Conservation (phyloP, 257 asterid genomes). For the Solanum phureja region DNA sequence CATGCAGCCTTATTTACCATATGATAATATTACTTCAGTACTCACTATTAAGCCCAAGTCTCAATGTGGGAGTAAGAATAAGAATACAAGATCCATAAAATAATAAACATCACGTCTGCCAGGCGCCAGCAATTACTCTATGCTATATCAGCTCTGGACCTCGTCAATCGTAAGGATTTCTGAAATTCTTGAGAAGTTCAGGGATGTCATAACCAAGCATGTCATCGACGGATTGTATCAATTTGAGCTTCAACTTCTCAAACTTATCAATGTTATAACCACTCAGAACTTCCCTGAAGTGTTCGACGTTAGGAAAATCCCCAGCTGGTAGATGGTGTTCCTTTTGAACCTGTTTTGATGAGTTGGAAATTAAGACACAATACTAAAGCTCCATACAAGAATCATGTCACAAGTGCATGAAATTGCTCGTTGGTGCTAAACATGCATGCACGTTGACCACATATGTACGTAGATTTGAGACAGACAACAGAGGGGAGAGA, state of each 20-base stretch:
- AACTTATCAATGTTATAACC: constrained; percentile 80
- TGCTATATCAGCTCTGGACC: background rate
- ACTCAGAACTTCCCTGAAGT: constrained; percentile 52
- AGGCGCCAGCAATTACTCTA: background rate
- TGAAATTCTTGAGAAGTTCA: constrained; percentile 70
- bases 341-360: constrained; percentile 56
- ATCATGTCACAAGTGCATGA: background rate
- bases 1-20: background rate
- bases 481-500: background rate
- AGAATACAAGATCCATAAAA: background rate
- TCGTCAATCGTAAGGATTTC: constrained; percentile 71
- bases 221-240: constrained; percentile 80
- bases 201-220: constrained; percentile 97
- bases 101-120: background rate
- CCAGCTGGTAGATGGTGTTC: constrained; percentile 83
- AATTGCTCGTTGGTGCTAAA: background rate
- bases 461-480: background rate
- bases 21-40: background rate
- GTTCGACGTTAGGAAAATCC: constrained; percentile 82
- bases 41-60: background rate
- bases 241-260: constrained; percentile 77
- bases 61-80: background rate
- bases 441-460: background rate
- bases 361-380: background rate
- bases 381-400: background rate